A percentile compares a stretch with the other conserved stretches of the same genome.
Conservation (phyloP, 176 grass and related monocot genomes). For the Musa troglodytarum region DNA sequence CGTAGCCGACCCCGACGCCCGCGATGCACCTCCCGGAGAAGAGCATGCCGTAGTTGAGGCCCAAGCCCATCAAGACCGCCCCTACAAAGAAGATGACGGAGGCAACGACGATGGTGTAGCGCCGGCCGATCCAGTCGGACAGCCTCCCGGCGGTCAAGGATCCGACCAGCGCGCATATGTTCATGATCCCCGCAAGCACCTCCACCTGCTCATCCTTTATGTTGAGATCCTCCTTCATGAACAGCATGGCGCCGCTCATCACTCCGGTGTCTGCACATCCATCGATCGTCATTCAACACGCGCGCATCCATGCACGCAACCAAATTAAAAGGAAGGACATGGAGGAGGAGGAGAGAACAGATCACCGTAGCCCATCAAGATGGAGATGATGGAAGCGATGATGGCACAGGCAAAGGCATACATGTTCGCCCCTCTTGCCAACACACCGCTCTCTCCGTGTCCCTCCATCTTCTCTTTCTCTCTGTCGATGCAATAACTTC, state of each 20-base stretch:
- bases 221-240: constrained; percentile 11
- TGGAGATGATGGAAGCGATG: constrained; percentile 68
- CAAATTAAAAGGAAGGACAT: too few relatives aligned
- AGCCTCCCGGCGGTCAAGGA: constrained; percentile 12
- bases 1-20: constrained; percentile 17
- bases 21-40: constrained; percentile 12
- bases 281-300: too few relatives aligned
- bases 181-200: constrained; percentile 12
- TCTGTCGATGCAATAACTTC: not conserved
- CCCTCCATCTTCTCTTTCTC: not conserved
- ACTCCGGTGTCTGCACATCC: constrained; percentile 5
- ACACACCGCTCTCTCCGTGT: not conserved
- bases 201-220: constrained; percentile 10
- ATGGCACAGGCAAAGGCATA: constrained; percentile 62
- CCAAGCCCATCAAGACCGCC: constrained; percentile 10
- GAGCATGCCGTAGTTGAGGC: constrained; percentile 9
- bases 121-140: constrained; percentile 19
- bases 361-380: constrained; percentile 76
- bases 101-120: constrained; percentile 15
- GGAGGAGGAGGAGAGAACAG: too few relatives aligned
- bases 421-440: constrained; percentile 26
- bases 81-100: constrained; percentile 12
- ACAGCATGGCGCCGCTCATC: constrained; percentile 20
- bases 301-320: too few relatives aligned
- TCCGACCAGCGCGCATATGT: constrained; percentile 10